Percentiles rank a stretch among this genome's conserved stretches.
phyloP scores from a whole-genome alignment of 768 basidiomycete species.

The Lactarius psammicola region DNA sequence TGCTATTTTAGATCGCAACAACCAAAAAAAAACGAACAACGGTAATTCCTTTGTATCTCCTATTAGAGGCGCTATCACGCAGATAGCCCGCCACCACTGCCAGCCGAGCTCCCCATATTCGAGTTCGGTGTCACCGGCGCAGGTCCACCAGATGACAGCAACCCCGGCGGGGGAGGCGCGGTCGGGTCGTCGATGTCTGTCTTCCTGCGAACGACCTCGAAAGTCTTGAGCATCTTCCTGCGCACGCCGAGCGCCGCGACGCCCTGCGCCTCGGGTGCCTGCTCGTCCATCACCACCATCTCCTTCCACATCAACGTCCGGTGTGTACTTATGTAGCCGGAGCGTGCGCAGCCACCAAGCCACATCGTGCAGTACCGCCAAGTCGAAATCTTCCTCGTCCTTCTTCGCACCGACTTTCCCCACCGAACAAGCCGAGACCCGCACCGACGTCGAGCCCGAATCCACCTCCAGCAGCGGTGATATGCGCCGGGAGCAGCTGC shows the following conservation, averaged over 20 bases:
- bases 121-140: no score
- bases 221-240: constrained; percentile 86
- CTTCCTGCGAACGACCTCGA: constrained; percentile 68
- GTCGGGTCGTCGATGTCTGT: constrained; percentile 72
- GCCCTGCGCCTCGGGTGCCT: constrained; percentile 85
- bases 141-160: no score
- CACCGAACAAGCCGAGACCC: constrained; percentile 17
- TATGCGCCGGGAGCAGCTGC: constrained; percentile 50
- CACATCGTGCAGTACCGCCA: no score
- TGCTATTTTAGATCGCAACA: no score
- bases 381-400: neutral
- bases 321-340: no score
- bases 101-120: no score
- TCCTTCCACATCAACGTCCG: constrained; percentile 40
- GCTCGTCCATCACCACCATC: no score
- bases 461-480: constrained; percentile 58
- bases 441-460: constrained; percentile 41
- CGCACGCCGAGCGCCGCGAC: constrained; percentile 96
- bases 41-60: no score
- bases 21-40: no score
- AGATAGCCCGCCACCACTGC: no score
- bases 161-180: constrained; percentile 4
- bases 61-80: no score
- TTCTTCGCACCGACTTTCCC: neutral
- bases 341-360: constrained; percentile 31